Evolutionary conservation across 2,329 filamentous ascomycete genomes (phyloP), one percentile per base, ranked within the genome.

Genomic region (Xylariales sp.): DNA sequence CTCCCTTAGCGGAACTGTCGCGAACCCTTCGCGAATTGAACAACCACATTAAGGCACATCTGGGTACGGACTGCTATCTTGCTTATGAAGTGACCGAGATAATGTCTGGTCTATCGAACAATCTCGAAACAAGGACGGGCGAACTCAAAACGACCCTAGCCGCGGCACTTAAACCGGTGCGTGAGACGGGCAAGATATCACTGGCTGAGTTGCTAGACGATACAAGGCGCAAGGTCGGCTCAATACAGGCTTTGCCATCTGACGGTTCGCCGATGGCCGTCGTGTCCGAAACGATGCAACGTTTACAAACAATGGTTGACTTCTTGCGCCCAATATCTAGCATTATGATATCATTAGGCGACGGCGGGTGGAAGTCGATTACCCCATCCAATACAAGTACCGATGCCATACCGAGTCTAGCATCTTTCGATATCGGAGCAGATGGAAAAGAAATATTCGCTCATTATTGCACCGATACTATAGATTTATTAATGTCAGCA

Each of bases 1-100:
- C 87, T 41, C 87, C 94, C 12, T 84, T 99, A 68, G 86, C 89
- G 7, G 94, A 97, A 75, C 91, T 98, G 73, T 90, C 91, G 5
- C 90, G 93, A 73, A 97, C 96, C 0, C 81, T 98, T 62, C 89
- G 92, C 34, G 95, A 98, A 75, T 85, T 99, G 39, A 97, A 98
- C 78, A 86, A 88, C 57, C 94, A 97, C 76, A 94, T 98, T 80
- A 94, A 94, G 77, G 83, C 87, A 48, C 94, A 97, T 76, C 83
- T 97, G 46, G 88, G 90, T 72, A 97, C 93, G 0, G 96, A 99
- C 79, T 98, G 95, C 80, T 98, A 93, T 78, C 86, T 99, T 56
- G 94, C 94, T 7, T 99, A 97, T 78, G 96, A 99, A 78, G 93
- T 98, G 39, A 93, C 97, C 39, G 95, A 97, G 75, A 93, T 97